Evolutionary conservation across 2,329 filamentous ascomycete species (phyloP), one percentile per base, ranked within the genome.

Genomic region (Ascochyta viciae-villosae): DNA sequence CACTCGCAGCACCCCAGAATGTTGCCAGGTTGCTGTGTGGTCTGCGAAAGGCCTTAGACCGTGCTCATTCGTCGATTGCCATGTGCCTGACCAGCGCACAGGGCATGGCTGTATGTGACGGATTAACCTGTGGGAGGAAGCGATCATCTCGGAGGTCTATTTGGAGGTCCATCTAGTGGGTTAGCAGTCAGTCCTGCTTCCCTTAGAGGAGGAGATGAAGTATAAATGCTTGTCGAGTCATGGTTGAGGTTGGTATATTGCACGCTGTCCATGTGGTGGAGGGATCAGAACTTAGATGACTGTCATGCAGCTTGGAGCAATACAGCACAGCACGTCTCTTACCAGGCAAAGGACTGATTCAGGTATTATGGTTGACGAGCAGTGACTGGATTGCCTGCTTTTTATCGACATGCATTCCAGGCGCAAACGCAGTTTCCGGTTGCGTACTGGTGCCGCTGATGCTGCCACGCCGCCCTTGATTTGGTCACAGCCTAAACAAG

Each of bases 91-190:
- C 56, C 62, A 65, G 62, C 63, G 64, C 68, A 70, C 62, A 56
- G 68, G 54, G 61, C 65, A 64, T 59, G 57, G 57, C 67, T 69
- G 70, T 66, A 63, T 60, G 68, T 75, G 71, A 74, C 60, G 71
- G 70, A 22, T 37, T 26, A 23, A 50, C 26, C 35, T 50, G 35
- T 38, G 42, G 53, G 53, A 69, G 67, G 70, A 59, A 58, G 68
- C 72, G 66, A 70, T 60, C 61, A 62, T 64, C 62, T 67, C 49
- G 60, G 52, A 58, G 47, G 64, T 71, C 72, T 75, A 75, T 75
- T 75, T 72, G 60, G 61, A 67, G 72, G 37, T 53, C 49, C 45
- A 27, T 29, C 47, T 27, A 54, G 52, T 52, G 41, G 40, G 39
- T 57, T 43, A 37, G 53, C 54, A 58, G 41, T 55, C 55, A 52